Evolutionary conservation across 23 red algal species (phyloP).

Genomic region (Agarophyton chilense): DNA sequence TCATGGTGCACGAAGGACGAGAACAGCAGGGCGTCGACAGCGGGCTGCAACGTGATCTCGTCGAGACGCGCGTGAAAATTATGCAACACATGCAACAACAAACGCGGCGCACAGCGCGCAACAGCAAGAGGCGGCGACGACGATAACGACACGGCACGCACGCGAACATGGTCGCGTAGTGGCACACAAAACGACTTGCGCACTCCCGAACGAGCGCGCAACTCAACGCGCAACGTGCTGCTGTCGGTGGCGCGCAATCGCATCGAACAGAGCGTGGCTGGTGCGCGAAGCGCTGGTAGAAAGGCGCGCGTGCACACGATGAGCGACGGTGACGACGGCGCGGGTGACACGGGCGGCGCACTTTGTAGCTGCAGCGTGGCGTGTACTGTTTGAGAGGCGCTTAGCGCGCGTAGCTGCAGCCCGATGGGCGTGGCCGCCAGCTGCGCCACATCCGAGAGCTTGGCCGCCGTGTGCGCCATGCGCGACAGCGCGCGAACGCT

Average conservation of each 20-base stretch:
- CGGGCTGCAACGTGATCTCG: conserved; percentile 40
- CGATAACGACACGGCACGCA: conserved; percentile 4
- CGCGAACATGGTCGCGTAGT: conserved; percentile 28
- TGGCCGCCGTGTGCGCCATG: not conserved
- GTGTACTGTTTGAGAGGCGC: conserved; percentile 24
- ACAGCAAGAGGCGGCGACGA: not conserved
- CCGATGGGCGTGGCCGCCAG: not conserved
- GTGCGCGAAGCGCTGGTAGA: conserved; percentile 23
- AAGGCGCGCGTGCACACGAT: conserved; percentile 39
- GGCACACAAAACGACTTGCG: conserved; percentile 36
- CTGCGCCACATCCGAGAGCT: conserved; percentile 26
- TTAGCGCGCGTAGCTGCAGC: conserved; percentile 22
- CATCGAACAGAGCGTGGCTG: conserved; percentile 20
- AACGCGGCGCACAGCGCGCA: not conserved
- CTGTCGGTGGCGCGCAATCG: not conserved
- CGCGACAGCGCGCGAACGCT: conserved; percentile 17
- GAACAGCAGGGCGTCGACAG: not conserved
- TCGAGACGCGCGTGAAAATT: conserved; percentile 46
- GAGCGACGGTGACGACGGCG: not conserved
- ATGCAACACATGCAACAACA: conserved; percentile 23
- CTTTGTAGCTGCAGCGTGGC: conserved; percentile 3
- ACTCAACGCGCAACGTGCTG: not conserved
- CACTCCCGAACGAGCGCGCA: conserved; percentile 20
- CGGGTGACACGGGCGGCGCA: not conserved
- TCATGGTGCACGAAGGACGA: conserved; percentile 58